Evolutionary conservation across 495 filamentous ascomycete species (phyloP).

Genomic region (Penicillium bovifimosum): DNA sequence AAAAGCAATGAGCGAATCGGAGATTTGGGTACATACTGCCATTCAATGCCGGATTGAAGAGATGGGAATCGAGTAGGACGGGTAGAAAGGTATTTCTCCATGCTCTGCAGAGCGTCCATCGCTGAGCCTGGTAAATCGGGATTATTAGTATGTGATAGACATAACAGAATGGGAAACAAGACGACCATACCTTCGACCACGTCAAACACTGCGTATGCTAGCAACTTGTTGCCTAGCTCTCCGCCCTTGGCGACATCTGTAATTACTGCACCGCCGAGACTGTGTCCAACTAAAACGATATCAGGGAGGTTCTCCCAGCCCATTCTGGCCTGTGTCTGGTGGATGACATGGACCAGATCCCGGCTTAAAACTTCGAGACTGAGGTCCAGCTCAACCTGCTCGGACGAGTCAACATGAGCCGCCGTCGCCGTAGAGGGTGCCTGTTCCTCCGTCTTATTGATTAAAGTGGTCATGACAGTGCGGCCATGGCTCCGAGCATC

Average conservation of each 20-base stretch:
- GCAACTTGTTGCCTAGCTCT: constrained; percentile 56
- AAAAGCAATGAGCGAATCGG: not conserved
- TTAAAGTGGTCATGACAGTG: constrained; percentile 42
- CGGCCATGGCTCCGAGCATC: constrained; percentile 86
- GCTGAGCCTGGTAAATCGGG: constrained; percentile 48
- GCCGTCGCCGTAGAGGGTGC: constrained; percentile 14
- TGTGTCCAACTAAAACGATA: constrained; percentile 85
- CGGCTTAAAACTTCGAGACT: constrained; percentile 61
- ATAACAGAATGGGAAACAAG: not conserved
- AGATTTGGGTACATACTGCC: constrained; percentile 61
- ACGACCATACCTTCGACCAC: constrained; percentile 75
- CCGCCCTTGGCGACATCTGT: constrained; percentile 70
- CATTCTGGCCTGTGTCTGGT: constrained; percentile 57
- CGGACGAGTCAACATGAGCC: constrained; percentile 24
- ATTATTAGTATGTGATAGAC: not conserved
- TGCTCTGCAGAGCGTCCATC: constrained; percentile 90
- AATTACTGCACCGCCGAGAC: constrained; percentile 90
- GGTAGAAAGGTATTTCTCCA: constrained; percentile 84
- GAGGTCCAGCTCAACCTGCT: constrained; percentile 49
- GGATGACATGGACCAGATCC: constrained; percentile 68
- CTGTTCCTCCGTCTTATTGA: constrained; percentile 2
- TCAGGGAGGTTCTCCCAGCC: constrained; percentile 68
- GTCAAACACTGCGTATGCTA: constrained; percentile 90
- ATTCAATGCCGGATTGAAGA: constrained; percentile 76
- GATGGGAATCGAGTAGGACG: constrained; percentile 75